A percentile compares a stretch with the other conserved stretches of the same genome.
These are phyloP conservation scores for Cenchrus americanus DNA, from an alignment of 176 grass and related monocot genomes.

Conservation along the genomic window DNA sequence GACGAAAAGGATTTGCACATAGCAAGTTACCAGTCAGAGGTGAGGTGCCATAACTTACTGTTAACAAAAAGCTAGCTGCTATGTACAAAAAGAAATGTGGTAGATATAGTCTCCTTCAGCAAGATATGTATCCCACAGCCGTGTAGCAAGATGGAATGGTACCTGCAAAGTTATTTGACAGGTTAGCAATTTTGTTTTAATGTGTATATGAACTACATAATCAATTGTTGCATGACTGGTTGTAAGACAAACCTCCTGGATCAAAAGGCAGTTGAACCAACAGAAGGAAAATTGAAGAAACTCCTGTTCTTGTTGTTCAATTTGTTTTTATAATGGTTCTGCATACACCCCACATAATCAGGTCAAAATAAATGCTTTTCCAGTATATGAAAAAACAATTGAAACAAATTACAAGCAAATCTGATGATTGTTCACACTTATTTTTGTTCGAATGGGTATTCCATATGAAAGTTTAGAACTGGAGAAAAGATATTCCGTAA, in stretches of 20 bases:
- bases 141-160: conserved; percentile 77
- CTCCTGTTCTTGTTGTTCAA: conserved; percentile 86
- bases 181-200: conserved; percentile 18
- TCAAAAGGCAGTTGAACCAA: conserved; percentile 94
- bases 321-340: conserved; percentile 86
- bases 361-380: not conserved
- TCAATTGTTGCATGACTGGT: not conserved
- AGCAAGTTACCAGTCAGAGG: no score
- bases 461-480: not conserved
- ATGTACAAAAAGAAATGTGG: conserved; percentile 83
- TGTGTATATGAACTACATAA: not conserved
- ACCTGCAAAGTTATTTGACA: conserved; percentile 52
- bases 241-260: conserved; percentile 65
- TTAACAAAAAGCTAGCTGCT: conserved; percentile 84
- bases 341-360: not conserved
- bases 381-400: not conserved
- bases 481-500: not conserved
- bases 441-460: not conserved
- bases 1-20: no score
- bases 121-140: conserved; percentile 86
- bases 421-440: not conserved
- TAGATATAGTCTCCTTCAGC: conserved; percentile 87
- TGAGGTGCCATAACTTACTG: conserved; percentile 54
- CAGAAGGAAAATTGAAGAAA: conserved; percentile 92
- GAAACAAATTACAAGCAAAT: not conserved